Evolutionary conservation across 306 rosid species (phyloP).

Genomic region (Luffa acutangula): DNA sequence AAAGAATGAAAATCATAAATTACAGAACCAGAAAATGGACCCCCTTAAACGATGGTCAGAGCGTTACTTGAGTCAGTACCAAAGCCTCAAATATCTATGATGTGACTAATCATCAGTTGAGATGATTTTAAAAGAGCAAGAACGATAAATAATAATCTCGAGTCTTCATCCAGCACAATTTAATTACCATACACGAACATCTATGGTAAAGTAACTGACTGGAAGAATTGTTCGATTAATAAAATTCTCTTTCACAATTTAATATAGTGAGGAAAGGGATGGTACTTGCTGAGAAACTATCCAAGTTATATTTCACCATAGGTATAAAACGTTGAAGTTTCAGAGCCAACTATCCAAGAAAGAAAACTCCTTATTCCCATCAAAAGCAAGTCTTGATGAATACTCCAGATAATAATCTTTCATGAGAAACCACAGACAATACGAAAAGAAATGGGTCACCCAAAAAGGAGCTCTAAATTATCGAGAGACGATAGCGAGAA

Average conservation of each 20-base stretch:
- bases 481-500: not conserved
- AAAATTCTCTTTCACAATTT: not conserved
- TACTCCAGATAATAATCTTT: not conserved
- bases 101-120: not conserved
- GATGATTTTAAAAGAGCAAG: not conserved
- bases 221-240: not conserved
- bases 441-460: not conserved
- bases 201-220: not conserved
- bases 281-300: not conserved
- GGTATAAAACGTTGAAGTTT: not conserved
- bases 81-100: not conserved
- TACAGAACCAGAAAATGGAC: no score
- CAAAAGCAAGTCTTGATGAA: not conserved
- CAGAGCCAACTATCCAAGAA: not conserved
- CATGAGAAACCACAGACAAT: not conserved
- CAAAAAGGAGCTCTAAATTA: not conserved
- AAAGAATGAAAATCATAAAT: not conserved
- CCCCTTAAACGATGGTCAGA: not conserved
- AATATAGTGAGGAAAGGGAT: not conserved
- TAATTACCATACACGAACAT: not conserved
- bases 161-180: not conserved
- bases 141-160: not conserved
- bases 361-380: not conserved
- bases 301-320: not conserved
- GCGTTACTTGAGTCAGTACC: not conserved